Conservation (phyloP, 2,329 filamentous ascomycete species). For the Trichoderma koningiopsis region DNA sequence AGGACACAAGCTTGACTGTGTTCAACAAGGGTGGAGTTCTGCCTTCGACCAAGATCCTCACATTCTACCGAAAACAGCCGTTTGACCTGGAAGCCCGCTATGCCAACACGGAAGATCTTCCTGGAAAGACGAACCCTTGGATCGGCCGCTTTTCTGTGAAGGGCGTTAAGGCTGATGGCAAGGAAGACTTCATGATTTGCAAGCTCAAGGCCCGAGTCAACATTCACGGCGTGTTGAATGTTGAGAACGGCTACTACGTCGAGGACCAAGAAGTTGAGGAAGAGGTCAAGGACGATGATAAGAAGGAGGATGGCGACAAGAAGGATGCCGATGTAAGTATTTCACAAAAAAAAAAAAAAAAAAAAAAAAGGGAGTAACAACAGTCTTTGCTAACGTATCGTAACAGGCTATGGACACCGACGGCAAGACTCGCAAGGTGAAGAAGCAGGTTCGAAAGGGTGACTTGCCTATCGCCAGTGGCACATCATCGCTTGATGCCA, state of each 20-base stretch:
- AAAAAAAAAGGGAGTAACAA: too few species aligned
- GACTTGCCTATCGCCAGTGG: conserved; percentile 85
- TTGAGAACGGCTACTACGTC: conserved; percentile 96
- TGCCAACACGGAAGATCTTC: conserved; percentile 80
- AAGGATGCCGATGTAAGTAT: conserved; percentile 74
- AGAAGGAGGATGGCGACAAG: conserved; percentile 65
- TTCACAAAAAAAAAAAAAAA: too few species aligned
- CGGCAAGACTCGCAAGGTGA: conserved; percentile 84
- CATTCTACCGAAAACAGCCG: conserved; percentile 97
- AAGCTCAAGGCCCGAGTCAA: conserved; percentile 98
- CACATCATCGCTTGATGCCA: conserved; percentile 75
- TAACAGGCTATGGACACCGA: conserved; percentile 83
- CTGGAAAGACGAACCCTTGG: conserved; percentile 89
- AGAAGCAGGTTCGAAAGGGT: conserved; percentile 98
- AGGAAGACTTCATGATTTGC: conserved; percentile 99
- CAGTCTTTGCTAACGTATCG: conserved; percentile 33
- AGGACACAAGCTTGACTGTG: conserved; percentile 95
- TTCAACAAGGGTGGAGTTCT: conserved; percentile 97
- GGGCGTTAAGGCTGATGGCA: conserved; percentile 88
- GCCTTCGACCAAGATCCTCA: conserved; percentile 98
- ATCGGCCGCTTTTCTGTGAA: conserved; percentile 98
- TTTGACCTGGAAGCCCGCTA: conserved; percentile 97
- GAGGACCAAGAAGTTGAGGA: conserved; percentile 98
- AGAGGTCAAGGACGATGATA: conserved; percentile 76
- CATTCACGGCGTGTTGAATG: conserved; percentile 92